These are phyloP conservation scores for Entophlyctis luteolus DNA, from an alignment of 192 early-diverging fungal species.

Conservation along the genomic window DNA sequence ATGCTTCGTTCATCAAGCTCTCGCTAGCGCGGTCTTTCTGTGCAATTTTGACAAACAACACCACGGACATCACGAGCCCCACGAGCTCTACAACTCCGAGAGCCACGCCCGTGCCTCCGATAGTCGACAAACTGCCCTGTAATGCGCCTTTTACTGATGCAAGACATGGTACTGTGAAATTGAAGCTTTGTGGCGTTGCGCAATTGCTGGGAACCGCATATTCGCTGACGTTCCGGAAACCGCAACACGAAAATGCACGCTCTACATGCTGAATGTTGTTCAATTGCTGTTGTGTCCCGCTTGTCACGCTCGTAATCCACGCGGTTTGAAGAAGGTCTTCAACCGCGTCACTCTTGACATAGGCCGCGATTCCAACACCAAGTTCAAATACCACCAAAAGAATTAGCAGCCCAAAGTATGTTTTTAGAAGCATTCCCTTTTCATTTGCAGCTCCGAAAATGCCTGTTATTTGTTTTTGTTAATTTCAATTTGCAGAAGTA, in stretches of 20 bases:
- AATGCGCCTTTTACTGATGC: conserved; percentile 26
- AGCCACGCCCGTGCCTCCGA: conserved; percentile 51
- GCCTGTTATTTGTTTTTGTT: neutral
- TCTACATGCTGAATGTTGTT: conserved; percentile 22
- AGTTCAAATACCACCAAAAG: conserved; percentile 51
- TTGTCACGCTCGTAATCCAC: conserved; percentile 63
- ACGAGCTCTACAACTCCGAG: conserved; percentile 54
- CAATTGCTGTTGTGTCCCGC: neutral
- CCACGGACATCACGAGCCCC: conserved; percentile 42
- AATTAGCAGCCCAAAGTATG: conserved; percentile 54
- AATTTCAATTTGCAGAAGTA: neutral
- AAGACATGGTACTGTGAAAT: conserved; percentile 26
- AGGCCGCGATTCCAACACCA: conserved; percentile 50
- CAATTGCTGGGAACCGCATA: conserved; percentile 40
- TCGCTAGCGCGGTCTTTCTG: conserved; percentile 41
- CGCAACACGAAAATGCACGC: conserved; percentile 45
- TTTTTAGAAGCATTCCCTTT: conserved; percentile 59
- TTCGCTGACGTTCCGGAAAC: conserved; percentile 29
- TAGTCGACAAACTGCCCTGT: conserved; percentile 35
- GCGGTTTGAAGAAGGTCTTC: conserved; percentile 63
- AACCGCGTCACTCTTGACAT: conserved; percentile 50
- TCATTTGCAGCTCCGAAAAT: conserved; percentile 60
- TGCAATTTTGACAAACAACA: conserved; percentile 52
- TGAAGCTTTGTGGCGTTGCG: neutral
- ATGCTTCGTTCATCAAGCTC: conserved; percentile 51